Conservation (phyloP, 148 eudicot genomes). For the Chenopodium berlandieri region DNA sequence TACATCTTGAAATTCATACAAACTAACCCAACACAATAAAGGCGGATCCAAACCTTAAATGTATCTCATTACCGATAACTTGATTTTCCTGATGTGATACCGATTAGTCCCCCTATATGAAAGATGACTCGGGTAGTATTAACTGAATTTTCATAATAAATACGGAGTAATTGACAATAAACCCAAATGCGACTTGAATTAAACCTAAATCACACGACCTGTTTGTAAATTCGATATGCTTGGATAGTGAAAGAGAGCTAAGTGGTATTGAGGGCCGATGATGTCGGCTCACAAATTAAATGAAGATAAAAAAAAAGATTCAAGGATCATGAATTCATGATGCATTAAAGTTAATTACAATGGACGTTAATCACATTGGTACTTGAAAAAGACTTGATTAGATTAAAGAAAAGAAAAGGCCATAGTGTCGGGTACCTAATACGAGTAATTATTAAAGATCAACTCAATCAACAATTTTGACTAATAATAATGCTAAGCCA, state of each 20-base stretch:
- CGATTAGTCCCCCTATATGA: too few relatives aligned
- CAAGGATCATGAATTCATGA: background rate
- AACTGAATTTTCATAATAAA: too few relatives aligned
- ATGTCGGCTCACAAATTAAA: background rate
- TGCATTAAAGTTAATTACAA: background rate
- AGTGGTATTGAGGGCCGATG: background rate
- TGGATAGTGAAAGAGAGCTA: background rate
- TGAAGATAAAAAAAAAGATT: background rate
- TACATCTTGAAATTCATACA: background rate
- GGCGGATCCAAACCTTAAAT: background rate
- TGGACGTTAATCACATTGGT: background rate
- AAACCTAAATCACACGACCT: background rate
- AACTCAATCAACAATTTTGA: background rate
- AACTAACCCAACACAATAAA: background rate
- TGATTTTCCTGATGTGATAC: too few relatives aligned
- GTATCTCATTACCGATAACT: background rate
- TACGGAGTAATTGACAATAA: too few relatives aligned
- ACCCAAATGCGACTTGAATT: background rate
- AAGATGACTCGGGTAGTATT: too few relatives aligned
- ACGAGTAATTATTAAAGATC: background rate
- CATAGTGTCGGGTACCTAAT: conserved; percentile 1
- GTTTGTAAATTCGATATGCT: background rate
- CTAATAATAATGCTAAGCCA: background rate
- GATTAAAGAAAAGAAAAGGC: background rate
- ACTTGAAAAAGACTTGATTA: background rate